Conservation (phyloP, 2,329 filamentous ascomycete species). For the Colletotrichum orchidophilum region DNA sequence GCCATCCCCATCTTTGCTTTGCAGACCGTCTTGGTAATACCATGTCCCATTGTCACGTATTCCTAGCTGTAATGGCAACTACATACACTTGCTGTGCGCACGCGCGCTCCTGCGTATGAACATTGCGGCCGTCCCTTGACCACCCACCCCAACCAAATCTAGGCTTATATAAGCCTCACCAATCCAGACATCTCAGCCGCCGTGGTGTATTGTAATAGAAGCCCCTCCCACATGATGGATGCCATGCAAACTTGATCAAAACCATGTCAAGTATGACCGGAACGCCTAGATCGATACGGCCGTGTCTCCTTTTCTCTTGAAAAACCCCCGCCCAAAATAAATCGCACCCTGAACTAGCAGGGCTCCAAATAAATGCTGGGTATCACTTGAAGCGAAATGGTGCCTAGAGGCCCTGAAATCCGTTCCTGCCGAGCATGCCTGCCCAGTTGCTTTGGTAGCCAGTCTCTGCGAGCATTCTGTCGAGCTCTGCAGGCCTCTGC, state of each 20-base stretch:
- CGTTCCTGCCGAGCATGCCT: conserved; percentile 33
- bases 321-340: conserved; percentile 5
- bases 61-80: conserved; percentile 12
- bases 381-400: conserved; percentile 34
- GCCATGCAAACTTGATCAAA: conserved; percentile 11
- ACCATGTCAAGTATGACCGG: conserved; percentile 14
- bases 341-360: conserved; percentile 32
- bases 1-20: background rate
- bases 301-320: background rate
- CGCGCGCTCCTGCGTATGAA: conserved; percentile 1
- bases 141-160: background rate
- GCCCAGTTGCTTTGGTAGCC: conserved; percentile 34
- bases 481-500: conserved; percentile 31
- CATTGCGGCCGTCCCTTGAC: background rate
- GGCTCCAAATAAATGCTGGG: conserved; percentile 33
- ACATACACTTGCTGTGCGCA: conserved; percentile 6
- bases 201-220: too few species aligned
- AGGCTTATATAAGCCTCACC: background rate
- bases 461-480: conserved; percentile 35
- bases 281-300: conserved; percentile 18
- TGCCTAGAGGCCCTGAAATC: conserved; percentile 31
- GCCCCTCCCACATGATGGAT: background rate
- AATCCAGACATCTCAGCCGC: background rate
- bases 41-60: conserved; percentile 22
- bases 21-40: background rate